phyloP scores from a whole-genome alignment of 768 basidiomycete genomes.

The Suillus ampliporus region DNA sequence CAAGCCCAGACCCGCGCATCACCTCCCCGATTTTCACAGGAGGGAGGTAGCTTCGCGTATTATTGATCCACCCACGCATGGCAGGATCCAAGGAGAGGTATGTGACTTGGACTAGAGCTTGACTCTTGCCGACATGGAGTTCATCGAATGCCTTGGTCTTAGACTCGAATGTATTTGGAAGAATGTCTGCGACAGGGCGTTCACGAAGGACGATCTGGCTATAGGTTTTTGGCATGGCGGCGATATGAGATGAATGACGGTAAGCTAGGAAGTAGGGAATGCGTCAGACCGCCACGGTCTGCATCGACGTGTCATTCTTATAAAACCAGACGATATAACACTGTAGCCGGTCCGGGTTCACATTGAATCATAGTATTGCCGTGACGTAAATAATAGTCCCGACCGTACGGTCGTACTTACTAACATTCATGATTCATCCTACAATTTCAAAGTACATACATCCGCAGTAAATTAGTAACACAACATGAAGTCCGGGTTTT shows the following conservation, averaged over 20 bases:
- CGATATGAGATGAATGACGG: neutral
- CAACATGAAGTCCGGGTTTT: neutral
- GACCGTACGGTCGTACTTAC: too few relatives aligned
- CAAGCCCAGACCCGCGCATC: conserved; percentile 77
- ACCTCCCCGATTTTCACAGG: conserved; percentile 77
- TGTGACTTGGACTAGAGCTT: conserved; percentile 78
- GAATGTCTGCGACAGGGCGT: conserved; percentile 71
- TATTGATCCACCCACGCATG: conserved; percentile 84
- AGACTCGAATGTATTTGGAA: conserved; percentile 73
- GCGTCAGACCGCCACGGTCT: too few relatives aligned
- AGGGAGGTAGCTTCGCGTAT: conserved; percentile 70
- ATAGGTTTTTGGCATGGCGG: conserved; percentile 43
- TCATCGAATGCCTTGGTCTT: conserved; percentile 56
- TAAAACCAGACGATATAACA: too few relatives aligned
- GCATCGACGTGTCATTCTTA: too few relatives aligned
- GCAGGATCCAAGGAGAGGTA: conserved; percentile 88
- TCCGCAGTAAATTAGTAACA: neutral
- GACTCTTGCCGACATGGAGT: conserved; percentile 54
- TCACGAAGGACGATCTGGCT: conserved; percentile 78
- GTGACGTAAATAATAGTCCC: neutral
- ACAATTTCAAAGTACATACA: neutral
- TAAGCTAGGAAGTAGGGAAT: neutral
- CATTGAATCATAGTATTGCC: neutral
- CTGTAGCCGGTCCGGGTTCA: too few relatives aligned
- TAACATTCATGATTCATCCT: too few relatives aligned